These are phyloP conservation scores for Bolboschoenus planiculmis DNA, from an alignment of 176 grass and related monocot genomes.

Conservation along the genomic window DNA sequence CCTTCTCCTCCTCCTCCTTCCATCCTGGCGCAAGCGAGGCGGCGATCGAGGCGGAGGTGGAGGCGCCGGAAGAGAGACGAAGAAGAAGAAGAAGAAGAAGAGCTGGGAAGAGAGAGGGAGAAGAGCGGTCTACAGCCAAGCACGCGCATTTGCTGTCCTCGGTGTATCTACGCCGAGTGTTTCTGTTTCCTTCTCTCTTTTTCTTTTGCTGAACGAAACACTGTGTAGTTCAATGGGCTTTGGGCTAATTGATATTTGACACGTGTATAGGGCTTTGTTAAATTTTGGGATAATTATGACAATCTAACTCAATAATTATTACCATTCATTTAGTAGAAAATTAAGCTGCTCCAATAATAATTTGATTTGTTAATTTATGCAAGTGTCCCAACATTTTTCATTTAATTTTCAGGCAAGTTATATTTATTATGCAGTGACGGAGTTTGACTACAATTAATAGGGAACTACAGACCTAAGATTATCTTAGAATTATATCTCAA, in stretches of 20 bases:
- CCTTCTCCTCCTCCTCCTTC: conserved; percentile 12
- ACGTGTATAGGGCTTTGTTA: not conserved
- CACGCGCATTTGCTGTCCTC: not conserved
- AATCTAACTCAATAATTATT: no score
- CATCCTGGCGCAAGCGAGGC: not conserved
- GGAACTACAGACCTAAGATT: no score
- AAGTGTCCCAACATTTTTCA: not conserved
- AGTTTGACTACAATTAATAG: no score
- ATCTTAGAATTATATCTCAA: no score
- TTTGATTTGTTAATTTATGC: not conserved
- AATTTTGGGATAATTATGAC: not conserved
- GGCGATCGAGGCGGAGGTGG: conserved; percentile 2
- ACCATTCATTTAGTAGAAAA: no score
- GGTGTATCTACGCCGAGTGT: not conserved
- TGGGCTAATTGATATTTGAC: not conserved
- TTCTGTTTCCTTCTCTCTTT: not conserved
- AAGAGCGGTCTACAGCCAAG: not conserved
- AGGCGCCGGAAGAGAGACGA: conserved; percentile 20
- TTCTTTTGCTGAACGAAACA: not conserved
- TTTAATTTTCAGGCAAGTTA: not conserved
- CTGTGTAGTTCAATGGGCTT: not conserved
- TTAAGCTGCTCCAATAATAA: not conserved
- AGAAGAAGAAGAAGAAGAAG: not conserved
- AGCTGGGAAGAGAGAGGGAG: not conserved
- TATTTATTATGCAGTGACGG: no score